Base-by-base conservation (phyloP, 768 basidiomycete genomes). In the Kwoniella sp. region DNA sequence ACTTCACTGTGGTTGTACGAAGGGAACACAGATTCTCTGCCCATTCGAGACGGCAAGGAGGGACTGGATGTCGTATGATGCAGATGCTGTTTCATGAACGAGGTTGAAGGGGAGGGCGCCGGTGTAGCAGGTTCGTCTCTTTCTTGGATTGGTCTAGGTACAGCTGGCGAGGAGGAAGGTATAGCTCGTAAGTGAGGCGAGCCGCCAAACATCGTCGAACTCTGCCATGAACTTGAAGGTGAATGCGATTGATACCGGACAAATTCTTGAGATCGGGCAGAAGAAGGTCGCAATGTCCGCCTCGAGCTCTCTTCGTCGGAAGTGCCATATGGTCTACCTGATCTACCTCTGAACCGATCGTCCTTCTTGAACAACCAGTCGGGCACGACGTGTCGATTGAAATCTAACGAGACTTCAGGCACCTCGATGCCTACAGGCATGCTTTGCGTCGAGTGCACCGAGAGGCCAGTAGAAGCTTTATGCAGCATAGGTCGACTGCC, bases 381-480 rank as follows among this genome's bases (percentile, higher is more conserved):
- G 3, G 96, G 95, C 52, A 99, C 88, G 64, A 99, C 96, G 80
- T 99, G 96, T n/a, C 90, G 85, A 78, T 99, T 90, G 67, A 87
- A 87, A 71, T 94, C 93, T 52, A 99, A 84, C 7, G 87, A 87
- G 15, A 99, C 96, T 80, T 98, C 95, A 1, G 96, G 96, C 72
- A 97, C 84, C 80, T 98, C 95, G 19, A 90, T 86, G 70, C 88
- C 89, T 56, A 85, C 86, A 1, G 68, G 62, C 12, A 66, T 30
- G 27, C 68, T 56, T 15, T 37, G 33, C 24, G 52, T 49, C n/a
- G 48, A 66, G 25, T 60, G 37, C 3, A 44, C 51, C 30, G 62
- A 49, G 51, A 63, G 17, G 54, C 26, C 55, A 17, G 60, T 58
- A 1, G 64, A 47, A 1, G 60, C 40, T 57, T 68, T 64, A 2